phyloP scores from a whole-genome alignment of 2,329 filamentous ascomycete genomes.

The Xylaria sp. region DNA sequence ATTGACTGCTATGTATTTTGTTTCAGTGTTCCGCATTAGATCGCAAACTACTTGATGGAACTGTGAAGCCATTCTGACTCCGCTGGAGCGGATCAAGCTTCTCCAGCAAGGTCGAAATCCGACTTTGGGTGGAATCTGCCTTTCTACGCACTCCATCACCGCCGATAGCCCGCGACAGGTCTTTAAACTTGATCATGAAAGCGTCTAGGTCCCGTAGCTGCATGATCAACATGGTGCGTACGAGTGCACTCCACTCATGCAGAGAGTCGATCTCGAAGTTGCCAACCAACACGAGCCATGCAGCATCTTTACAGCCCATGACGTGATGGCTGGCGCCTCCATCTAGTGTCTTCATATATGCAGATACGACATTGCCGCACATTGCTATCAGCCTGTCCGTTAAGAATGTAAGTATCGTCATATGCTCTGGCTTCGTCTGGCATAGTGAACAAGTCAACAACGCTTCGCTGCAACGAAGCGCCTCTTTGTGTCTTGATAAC shows the following conservation, averaged over 20 bases:
- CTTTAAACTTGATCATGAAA: constrained; percentile 10
- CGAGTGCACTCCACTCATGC: constrained; percentile 14
- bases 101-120: constrained; percentile 3
- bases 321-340: background rate
- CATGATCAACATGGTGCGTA: constrained; percentile 14
- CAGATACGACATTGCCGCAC: constrained; percentile 11
- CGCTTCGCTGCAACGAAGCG: constrained; percentile 20
- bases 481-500: constrained; percentile 19
- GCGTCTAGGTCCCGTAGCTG: constrained; percentile 7
- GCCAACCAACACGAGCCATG: constrained; percentile 13
- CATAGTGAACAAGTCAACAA: constrained; percentile 14
- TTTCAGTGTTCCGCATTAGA: background rate
- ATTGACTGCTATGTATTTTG: background rate
- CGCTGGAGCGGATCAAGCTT: constrained; percentile 1
- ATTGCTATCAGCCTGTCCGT: constrained; percentile 14
- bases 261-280: constrained; percentile 18
- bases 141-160: constrained; percentile 10
- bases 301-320: background rate
- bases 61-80: background rate
- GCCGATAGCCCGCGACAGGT: background rate
- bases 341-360: constrained; percentile 4
- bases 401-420: constrained; percentile 17
- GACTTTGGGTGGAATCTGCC: constrained; percentile 6
- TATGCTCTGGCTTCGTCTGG: constrained; percentile 17
- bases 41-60: background rate